phyloP scores from a whole-genome alignment of 768 basidiomycete genomes.

The Boletus patriciae region DNA sequence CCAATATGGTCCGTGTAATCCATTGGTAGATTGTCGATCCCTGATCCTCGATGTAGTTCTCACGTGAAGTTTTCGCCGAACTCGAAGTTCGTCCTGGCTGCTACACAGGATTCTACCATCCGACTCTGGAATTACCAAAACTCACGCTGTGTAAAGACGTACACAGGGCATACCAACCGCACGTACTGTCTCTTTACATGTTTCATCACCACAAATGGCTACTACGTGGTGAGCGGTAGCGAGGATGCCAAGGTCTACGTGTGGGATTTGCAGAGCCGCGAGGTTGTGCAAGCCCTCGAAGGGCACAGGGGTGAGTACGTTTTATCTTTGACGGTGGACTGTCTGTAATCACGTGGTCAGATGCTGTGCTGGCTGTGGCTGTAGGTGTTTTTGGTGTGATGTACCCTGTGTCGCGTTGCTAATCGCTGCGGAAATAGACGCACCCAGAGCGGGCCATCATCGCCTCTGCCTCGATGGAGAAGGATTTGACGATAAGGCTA shows the following conservation, averaged over 20 bases:
- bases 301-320: slow-evolving; percentile 70
- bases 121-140: slow-evolving; percentile 94
- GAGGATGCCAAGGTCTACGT: slow-evolving; percentile 88
- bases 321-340: neutral
- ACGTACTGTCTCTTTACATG: slow-evolving; percentile 77
- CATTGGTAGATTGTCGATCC: neutral
- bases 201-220: slow-evolving; percentile 57
- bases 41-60: slow-evolving; percentile 49
- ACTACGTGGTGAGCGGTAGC: slow-evolving; percentile 82
- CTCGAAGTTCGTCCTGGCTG: slow-evolving; percentile 82
- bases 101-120: slow-evolving; percentile 93
- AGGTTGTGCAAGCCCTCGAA: slow-evolving; percentile 71
- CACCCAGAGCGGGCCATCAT: slow-evolving; percentile 76
- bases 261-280: slow-evolving; percentile 85
- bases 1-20: slow-evolving; percentile 69
- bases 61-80: slow-evolving; percentile 92
- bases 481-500: slow-evolving; percentile 79
- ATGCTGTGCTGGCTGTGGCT: slow-evolving; percentile 76
- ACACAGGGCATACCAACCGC: slow-evolving; percentile 81
- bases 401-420: neutral
- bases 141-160: slow-evolving; percentile 90
- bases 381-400: slow-evolving; percentile 41
- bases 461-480: slow-evolving; percentile 88
- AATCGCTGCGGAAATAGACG: slow-evolving; percentile 46
- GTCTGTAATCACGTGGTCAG: slow-evolving; percentile 13